These are phyloP conservation scores for Nakazawaea pomicola DNA, from an alignment of 805 yeast genomes.

Conservation along the genomic window DNA sequence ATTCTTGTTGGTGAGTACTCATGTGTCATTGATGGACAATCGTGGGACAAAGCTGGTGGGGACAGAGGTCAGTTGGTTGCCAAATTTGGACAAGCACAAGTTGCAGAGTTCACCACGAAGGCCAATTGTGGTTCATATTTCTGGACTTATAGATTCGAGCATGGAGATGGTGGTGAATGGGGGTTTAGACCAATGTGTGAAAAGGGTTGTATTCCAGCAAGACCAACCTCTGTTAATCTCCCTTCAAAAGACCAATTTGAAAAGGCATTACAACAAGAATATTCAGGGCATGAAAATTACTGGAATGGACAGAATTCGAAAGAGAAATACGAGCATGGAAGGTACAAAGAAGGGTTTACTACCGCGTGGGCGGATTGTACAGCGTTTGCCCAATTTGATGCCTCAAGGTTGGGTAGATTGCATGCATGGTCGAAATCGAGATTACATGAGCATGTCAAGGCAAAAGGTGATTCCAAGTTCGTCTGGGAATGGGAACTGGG, in stretches of 20 bases:
- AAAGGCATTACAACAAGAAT: constrained; percentile 31
- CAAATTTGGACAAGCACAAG: constrained; percentile 58
- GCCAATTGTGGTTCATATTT: constrained; percentile 74
- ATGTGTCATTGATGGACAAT: constrained; percentile 70
- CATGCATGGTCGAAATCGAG: constrained; percentile 67
- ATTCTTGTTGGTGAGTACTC: constrained; percentile 86
- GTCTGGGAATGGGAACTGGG: constrained; percentile 94
- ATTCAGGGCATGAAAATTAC: constrained; percentile 49
- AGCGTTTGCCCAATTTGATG: constrained; percentile 64
- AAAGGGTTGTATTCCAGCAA: constrained; percentile 46
- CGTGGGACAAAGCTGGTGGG: constrained; percentile 55
- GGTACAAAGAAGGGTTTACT: constrained; percentile 73
- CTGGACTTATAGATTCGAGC: constrained; percentile 86
- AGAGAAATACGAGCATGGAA: constrained; percentile 71
- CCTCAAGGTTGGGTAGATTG: constrained; percentile 69
- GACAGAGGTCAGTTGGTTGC: constrained; percentile 52
- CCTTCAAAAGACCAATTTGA: constrained; percentile 40
- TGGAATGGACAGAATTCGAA: constrained; percentile 60
- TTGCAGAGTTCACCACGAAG: constrained; percentile 39
- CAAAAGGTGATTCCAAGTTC: constrained; percentile 50
- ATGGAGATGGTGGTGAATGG: constrained; percentile 97
- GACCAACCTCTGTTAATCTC: constrained; percentile 20
- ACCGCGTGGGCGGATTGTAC: constrained; percentile 71
- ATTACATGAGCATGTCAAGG: constrained; percentile 50
- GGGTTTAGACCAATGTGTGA: constrained; percentile 77